Evolutionary conservation across 208 protist genomes (phyloP).

Genomic region (Vickermania spadyakhi): DNA sequence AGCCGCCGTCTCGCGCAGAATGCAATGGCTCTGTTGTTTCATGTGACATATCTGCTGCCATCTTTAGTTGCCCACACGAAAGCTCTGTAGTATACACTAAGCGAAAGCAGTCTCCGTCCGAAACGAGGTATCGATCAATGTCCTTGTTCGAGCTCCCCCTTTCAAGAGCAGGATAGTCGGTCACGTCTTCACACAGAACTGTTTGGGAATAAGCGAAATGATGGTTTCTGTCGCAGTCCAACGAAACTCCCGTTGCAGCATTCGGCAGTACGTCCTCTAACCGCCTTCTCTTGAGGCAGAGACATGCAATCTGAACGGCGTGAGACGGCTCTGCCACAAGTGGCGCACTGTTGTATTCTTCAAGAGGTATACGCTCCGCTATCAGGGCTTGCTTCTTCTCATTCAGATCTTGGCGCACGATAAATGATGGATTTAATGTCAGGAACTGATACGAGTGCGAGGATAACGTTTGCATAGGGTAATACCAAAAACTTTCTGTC

Average conservation of each 20-base stretch:
- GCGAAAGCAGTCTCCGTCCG: background rate
- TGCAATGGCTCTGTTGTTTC: no score
- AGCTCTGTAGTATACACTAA: background rate
- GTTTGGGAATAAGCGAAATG: no score
- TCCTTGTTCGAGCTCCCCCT: background rate
- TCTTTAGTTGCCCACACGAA: no score
- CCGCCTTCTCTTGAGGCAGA: background rate
- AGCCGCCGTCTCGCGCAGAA: no score
- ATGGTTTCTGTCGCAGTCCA: no score
- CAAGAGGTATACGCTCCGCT: background rate
- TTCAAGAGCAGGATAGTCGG: background rate
- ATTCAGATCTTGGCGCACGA: background rate
- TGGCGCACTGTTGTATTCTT: background rate
- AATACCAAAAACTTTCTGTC: background rate
- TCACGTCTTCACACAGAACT: background rate
- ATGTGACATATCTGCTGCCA: no score
- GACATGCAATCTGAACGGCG: background rate
- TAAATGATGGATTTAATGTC: background rate
- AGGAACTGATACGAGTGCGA: background rate
- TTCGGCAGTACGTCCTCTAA: no score
- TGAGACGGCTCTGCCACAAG: background rate
- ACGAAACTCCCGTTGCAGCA: no score
- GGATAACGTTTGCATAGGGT: background rate
- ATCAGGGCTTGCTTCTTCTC: background rate
- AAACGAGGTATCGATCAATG: background rate